Evolutionary conservation across 495 filamentous ascomycete genomes (phyloP), one percentile per base, ranked within the genome.

Genomic region (Staphylotrichum tortipilum): DNA sequence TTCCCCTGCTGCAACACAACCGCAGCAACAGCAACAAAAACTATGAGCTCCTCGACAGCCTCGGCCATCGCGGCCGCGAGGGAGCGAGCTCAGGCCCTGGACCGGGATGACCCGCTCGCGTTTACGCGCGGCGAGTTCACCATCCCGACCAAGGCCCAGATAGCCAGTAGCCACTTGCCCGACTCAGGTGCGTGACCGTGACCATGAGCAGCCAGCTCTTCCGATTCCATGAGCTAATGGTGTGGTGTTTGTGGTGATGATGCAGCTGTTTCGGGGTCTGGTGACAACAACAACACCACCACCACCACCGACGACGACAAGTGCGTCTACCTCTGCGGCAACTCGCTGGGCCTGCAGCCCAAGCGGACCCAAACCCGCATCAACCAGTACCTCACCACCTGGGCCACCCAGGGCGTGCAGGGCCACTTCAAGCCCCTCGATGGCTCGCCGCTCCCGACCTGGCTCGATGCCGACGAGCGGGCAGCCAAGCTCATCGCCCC

Each of bases 281-380:
- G 24, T 33, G 34, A 34, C 19, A 52, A 31, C 43, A 26, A 44
- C 43, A 26, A 12, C 14, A 22, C 38, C 21, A 18, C 4, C 41
- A n/a, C 17, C 42, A 47, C 17, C 48, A 54, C 18, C 52, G n/a
- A 30, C 35, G 49, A 56, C 24, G 64, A 74, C 37, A 61, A 61
- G 33, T 85, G 80, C 65, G 84, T 88, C 58, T 98, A 98, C 64
- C 76, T 98, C 35, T 95, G 90, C 60, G 92, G 92, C n/a, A 95
- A 98, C 69, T 98, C 92, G 4, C 76, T 98, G 9, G 92, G 92
- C 35, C 76, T 94, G 28, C 92, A 97, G 62, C 94, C 92, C 31
- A 79, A 78, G 49, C 75, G 77, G 47, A 88, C 83, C 2, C 71
- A 76, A 35, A 68, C 75, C 14, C 84, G 88, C 54, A 77, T 98